phyloP scores from a whole-genome alignment of 2,329 filamentous ascomycete species.

The Lachnum nothofagi region DNA sequence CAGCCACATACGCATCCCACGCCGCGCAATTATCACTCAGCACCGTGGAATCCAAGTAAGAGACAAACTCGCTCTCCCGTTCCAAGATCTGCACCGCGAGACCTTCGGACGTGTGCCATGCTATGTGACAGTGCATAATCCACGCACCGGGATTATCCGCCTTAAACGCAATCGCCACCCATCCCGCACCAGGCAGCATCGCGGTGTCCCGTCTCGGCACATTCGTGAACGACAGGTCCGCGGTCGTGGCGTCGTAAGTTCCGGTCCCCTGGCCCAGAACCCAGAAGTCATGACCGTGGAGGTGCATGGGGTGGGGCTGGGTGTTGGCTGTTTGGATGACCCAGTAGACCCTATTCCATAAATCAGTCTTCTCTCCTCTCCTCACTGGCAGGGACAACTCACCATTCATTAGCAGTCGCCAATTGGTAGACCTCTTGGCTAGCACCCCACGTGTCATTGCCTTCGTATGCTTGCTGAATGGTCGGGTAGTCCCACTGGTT shows the following conservation, averaged over 20 bases:
- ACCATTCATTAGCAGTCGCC: constrained; percentile 26
- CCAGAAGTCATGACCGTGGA: constrained; percentile 48
- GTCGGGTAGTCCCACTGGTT: constrained; percentile 47
- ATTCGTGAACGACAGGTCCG: constrained; percentile 34
- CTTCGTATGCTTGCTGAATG: constrained; percentile 32
- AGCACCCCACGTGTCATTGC: constrained; percentile 22
- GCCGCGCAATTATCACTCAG: no score
- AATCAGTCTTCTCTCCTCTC: no score
- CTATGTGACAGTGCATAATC: constrained; percentile 34
- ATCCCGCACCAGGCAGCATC: constrained; percentile 35
- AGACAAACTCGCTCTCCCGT: no score
- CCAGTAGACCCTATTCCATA: constrained; percentile 32
- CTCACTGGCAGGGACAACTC: no score
- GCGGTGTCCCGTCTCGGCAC: constrained; percentile 48
- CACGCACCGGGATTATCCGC: constrained; percentile 30
- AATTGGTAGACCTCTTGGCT: constrained; percentile 24
- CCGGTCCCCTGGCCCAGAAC: constrained; percentile 42
- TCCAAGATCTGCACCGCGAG: constrained; percentile 48
- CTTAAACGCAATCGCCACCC: constrained; percentile 25
- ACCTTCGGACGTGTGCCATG: constrained; percentile 51
- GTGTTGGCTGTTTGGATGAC: constrained; percentile 25
- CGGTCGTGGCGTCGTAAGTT: constrained; percentile 31
- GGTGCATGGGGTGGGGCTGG: constrained; percentile 37
- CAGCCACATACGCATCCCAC: no score
- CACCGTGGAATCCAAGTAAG: no score